Evolutionary conservation across 306 rosid genomes (phyloP).

Genomic region (Rosa lucieae): DNA sequence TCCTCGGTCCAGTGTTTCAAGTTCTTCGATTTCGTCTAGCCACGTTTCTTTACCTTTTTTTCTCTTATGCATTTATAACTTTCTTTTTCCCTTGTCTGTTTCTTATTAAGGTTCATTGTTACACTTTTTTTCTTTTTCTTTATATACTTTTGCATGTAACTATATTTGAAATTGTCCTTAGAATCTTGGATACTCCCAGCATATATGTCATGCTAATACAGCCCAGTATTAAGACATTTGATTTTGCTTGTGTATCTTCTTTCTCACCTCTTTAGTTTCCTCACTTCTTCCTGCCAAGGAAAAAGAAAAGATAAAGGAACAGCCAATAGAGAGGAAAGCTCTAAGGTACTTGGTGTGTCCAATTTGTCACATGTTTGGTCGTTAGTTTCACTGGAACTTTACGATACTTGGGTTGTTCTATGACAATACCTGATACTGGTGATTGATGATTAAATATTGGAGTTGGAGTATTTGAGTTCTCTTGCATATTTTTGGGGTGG

Average conservation of each 20-base stretch:
- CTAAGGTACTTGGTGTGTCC: conserved; percentile 2
- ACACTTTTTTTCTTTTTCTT: not conserved
- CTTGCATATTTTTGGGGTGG: conserved; percentile 12
- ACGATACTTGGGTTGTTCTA: conserved; percentile 1
- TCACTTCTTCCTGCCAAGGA: not conserved
- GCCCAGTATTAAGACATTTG: not conserved
- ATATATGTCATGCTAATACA: not conserved
- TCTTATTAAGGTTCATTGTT: not conserved
- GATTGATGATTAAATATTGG: not conserved
- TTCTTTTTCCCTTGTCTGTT: not conserved
- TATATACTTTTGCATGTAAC: not conserved
- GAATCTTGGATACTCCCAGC: not conserved
- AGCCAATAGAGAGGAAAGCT: not conserved
- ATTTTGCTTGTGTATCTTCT: not conserved
- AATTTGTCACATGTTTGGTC: conserved; percentile 20
- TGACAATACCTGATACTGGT: not conserved
- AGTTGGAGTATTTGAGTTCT: conserved; percentile 13
- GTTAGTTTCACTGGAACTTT: not conserved
- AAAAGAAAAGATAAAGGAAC: not conserved
- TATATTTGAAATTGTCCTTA: not conserved
- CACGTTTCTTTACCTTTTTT: not conserved
- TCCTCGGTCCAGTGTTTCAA: conserved; percentile 6
- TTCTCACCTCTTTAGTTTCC: not conserved
- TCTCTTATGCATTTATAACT: not conserved
- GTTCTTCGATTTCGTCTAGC: not conserved